Evolutionary conservation across 164 flowering plant species (phyloP), one percentile per base, ranked within the genome.

Genomic region (Buxus sempervirens): DNA sequence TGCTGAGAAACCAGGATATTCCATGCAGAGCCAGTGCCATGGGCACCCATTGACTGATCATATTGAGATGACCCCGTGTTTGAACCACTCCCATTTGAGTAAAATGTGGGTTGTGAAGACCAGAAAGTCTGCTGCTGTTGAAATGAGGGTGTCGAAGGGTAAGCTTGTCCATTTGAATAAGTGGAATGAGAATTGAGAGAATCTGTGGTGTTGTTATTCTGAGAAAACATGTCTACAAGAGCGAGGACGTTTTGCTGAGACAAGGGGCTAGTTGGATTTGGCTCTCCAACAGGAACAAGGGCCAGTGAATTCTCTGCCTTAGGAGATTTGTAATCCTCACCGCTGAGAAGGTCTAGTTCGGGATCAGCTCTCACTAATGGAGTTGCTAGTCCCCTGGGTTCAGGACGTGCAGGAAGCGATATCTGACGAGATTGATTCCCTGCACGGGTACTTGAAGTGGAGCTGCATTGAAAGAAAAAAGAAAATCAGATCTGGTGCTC

Each of bases 321-420:
- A 20, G 93, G 88, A 63, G 93, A 82, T 72, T 72, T 78, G 70
- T 79, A 88, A 76, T 84, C 90, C 70, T 91, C 98, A 60, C 96
- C 97, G 67, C 99, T 89, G 48, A 92, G 85, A 67, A 96, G 90
- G 75, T 90, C 98, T 54, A 86, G 78, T 69, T 81, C 87, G 19
- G 93, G 86, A 66, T 79, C 79, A 57, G 74, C 76, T 64, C 72
- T 82, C 20, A 71, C 66, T 24, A 82, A 38, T 72, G 79, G 57
- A 42, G 64, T 63, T 60, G 27, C 65, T n/a, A 72, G 58, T 21
- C 69, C 76, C 72, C 64, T 69, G 9, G 80, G 65, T 70, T 72
- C 49, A 23, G 62, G 56, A 51, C 81, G 74, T 9, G 55, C 74
- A 56, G 80, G 85, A 36, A 79, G 72, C 72, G 77, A 66, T 38